Evolutionary conservation across 768 basidiomycete species (phyloP), one percentile per base, ranked within the genome.

Genomic region (Trametes punicea): DNA sequence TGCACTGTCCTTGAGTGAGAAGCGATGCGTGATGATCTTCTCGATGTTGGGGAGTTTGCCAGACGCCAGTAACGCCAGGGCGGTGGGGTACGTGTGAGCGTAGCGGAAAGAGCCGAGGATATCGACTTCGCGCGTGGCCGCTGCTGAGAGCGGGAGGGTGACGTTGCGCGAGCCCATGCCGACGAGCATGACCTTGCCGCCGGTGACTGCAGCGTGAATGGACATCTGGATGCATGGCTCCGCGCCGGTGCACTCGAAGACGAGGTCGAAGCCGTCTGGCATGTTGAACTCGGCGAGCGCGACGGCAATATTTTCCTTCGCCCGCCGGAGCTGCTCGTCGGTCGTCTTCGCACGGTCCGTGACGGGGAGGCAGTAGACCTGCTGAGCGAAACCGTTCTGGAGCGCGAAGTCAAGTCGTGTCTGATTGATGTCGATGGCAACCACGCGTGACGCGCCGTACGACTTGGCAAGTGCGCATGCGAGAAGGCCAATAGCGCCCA

Each of bases 161-260:
- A 87, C 82, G 64, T 86, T 88, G 56, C 87, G 82, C 15, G 92
- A 83, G 62, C 96, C 96, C 96, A 98, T 98, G 20, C 96, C 96
- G 61, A 98, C 84, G 65, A 93, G 88, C 79, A 93, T 86, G 53
- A 97, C 91, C 68, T 88, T 92, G 46, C 92, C 91, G 47, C 94
- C 95, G 16, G 89, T 77, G 48, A 80, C 76, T 15, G 94, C 92
- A 64, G 86, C 82, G 73, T 90, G 83, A 59, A 95, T 80, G 47
- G 90, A 87, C 83, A 91, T 86, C 69, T 96, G 93, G 67, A 96
- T 92, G 67, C 90, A 92, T 31, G 84, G 78, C 70, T 96, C 93
- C 2, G 92, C 93, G 59, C 95, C 95, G 11, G 93, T 94, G 73
- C 95, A 98, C 71, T 98, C 95, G 66, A 95, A 90, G 46, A 98